Evolutionary conservation across 345 rosid genomes (phyloP).

Genomic region (Aquilaria yunnanensis): DNA sequence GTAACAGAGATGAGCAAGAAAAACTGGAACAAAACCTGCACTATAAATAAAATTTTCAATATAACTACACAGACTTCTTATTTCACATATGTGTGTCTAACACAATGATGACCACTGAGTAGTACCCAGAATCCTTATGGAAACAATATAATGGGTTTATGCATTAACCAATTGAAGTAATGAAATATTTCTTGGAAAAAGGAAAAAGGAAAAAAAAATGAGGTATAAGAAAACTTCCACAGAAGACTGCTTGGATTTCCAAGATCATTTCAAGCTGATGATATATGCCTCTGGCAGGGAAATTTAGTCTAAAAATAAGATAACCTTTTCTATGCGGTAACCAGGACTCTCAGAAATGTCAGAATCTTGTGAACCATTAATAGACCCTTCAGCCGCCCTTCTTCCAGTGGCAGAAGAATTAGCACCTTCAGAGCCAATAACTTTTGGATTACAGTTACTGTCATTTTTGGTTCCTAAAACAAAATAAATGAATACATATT

Average conservation of each 20-base stretch:
- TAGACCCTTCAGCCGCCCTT: background rate
- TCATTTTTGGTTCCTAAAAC: constrained; percentile 21
- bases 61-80: no score
- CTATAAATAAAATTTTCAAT: no score
- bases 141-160: no score
- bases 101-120: no score
- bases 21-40: no score
- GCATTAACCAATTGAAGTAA: no score
- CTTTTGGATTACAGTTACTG: constrained; percentile 6
- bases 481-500: no score
- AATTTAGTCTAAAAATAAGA: background rate
- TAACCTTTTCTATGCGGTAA: constrained; percentile 36
- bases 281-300: background rate
- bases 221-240: background rate
- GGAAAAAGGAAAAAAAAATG: background rate
- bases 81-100: no score
- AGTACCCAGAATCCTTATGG: no score
- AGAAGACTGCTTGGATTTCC: constrained; percentile 2
- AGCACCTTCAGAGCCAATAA: constrained; percentile 11
- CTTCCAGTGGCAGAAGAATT: constrained; percentile 9
- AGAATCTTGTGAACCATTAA: constrained; percentile 17
- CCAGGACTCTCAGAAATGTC: constrained; percentile 23
- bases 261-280: constrained; percentile 6
- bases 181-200: background rate
- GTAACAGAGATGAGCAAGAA: no score